Conservation (phyloP, 2,329 filamentous ascomycete genomes). For the Colletotrichum siamense region DNA sequence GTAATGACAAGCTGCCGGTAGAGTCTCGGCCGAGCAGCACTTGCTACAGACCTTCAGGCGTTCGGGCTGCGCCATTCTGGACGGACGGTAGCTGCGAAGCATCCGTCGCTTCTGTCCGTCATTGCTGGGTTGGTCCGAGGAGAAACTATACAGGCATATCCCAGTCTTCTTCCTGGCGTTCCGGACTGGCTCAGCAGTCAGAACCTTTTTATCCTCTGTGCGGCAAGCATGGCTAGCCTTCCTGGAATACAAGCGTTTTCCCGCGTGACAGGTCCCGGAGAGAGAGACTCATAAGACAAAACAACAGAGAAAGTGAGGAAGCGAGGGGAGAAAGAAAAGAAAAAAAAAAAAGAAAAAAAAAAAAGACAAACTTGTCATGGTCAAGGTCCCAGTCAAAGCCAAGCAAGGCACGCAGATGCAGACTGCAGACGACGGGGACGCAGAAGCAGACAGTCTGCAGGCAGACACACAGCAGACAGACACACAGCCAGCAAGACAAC, state of each 20-base stretch:
- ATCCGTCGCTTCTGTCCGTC: conserved; percentile 10
- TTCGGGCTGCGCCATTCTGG: neutral
- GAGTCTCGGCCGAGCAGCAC: conserved; percentile 16
- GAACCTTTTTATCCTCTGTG: conserved; percentile 5
- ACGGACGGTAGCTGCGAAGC: conserved; percentile 4
- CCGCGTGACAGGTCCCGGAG: conserved; percentile 1
- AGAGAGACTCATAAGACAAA: neutral
- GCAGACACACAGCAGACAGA: neutral
- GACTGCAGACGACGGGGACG: neutral
- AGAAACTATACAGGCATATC: neutral
- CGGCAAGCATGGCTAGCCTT: conserved; percentile 11
- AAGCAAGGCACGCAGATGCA: neutral
- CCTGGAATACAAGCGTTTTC: neutral
- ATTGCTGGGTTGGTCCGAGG: conserved; percentile 4
- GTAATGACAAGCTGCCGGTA: neutral
- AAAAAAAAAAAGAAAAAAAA: neutral
- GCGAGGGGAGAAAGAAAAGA: neutral
- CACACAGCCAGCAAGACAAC: neutral
- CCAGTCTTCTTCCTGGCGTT: neutral
- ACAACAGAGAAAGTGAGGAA: neutral
- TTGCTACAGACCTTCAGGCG: neutral
- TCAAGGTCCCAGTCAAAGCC: conserved; percentile 10
- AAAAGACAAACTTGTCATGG: conserved; percentile 12
- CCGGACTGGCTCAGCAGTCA: conserved; percentile 1
- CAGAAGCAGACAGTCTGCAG: neutral